These are phyloP conservation scores for Trametes gibbosa DNA, from an alignment of 768 basidiomycete genomes.

Conservation along the genomic window DNA sequence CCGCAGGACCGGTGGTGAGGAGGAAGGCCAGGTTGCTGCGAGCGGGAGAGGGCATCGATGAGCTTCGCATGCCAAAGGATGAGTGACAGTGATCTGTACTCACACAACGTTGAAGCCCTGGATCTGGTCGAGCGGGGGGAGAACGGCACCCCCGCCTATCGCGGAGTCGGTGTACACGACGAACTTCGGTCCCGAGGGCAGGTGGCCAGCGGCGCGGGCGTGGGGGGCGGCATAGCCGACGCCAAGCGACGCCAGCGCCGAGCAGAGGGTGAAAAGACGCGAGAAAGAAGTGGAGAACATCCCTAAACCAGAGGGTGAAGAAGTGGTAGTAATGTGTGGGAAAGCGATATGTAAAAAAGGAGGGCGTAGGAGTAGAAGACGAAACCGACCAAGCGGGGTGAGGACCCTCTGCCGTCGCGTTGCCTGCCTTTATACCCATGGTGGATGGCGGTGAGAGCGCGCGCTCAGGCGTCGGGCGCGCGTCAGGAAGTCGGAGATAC, in stretches of 20 bases:
- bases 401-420: neutral
- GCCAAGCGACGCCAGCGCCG: constrained; percentile 3
- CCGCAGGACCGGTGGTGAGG: constrained; percentile 37
- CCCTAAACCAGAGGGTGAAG: constrained; percentile 1
- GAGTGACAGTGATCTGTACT: no score
- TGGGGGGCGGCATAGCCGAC: neutral
- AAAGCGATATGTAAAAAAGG: neutral
- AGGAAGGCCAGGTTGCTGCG: constrained; percentile 42
- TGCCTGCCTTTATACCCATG: neutral
- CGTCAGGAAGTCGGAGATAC: neutral
- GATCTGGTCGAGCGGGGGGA: neutral
- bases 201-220: neutral
- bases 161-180: constrained; percentile 9
- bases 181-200: constrained; percentile 6
- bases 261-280: neutral
- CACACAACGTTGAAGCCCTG: constrained; percentile 18
- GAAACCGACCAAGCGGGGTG: neutral
- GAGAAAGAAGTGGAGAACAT: constrained; percentile 6
- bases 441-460: neutral
- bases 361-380: neutral
- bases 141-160: neutral
- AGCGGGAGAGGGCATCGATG: neutral
- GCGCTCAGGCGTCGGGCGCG: neutral
- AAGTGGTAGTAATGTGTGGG: neutral
- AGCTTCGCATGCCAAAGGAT: neutral